phyloP scores from a whole-genome alignment of 805 yeast species.

The Priceomyces fermenticarens region DNA sequence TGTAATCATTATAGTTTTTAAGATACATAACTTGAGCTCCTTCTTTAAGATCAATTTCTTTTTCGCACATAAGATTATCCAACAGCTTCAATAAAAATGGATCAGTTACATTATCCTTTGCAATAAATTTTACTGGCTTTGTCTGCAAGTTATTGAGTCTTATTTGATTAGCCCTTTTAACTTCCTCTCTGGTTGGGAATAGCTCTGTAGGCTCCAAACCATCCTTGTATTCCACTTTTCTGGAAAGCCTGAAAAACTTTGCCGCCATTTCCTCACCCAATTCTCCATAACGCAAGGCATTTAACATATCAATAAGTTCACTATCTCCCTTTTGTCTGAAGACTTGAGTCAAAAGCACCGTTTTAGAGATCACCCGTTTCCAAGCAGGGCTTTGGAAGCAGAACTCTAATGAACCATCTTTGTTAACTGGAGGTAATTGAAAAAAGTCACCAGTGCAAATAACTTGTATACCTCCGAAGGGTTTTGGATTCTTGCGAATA shows the following conservation, averaged over 20 bases:
- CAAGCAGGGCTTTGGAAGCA: conserved; percentile 78
- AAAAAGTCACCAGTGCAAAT: conserved; percentile 93
- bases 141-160: conserved; percentile 45
- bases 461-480: conserved; percentile 94
- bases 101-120: conserved; percentile 29
- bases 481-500: conserved; percentile 49
- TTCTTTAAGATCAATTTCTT: conserved; percentile 59
- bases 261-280: conserved; percentile 47
- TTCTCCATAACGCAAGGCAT: conserved; percentile 73
- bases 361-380: conserved; percentile 59
- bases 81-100: conserved; percentile 29
- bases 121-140: conserved; percentile 37
- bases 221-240: conserved; percentile 59
- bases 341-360: conserved; percentile 71
- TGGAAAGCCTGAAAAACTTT: conserved; percentile 51
- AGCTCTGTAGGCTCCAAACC: conserved; percentile 88
- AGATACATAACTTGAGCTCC: conserved; percentile 95
- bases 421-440: conserved; percentile 87
- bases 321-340: conserved; percentile 86
- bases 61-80: conserved; percentile 72
- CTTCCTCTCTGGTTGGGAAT: conserved; percentile 84
- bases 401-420: conserved; percentile 41
- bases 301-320: conserved; percentile 73
- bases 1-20: conserved; percentile 68
- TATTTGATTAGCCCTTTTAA: conserved; percentile 65